These are phyloP conservation scores for Lecanoromycetidae sp. DNA, from an alignment of 2,329 filamentous ascomycete species.

Conservation along the genomic window DNA sequence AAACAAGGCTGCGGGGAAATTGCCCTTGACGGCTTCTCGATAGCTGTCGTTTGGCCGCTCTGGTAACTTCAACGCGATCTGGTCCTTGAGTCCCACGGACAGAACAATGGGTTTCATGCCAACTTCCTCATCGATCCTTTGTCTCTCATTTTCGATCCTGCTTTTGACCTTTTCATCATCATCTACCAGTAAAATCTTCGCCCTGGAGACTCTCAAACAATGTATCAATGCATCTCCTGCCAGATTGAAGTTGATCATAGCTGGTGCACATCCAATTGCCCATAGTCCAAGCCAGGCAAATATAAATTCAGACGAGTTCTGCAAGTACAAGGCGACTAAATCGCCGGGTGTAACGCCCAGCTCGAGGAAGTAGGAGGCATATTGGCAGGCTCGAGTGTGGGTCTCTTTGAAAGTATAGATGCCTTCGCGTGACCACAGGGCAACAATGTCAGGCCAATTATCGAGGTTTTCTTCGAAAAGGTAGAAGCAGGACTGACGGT, in stretches of 20 bases:
- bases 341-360: conserved; percentile 48
- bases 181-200: conserved; percentile 48
- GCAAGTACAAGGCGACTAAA: conserved; percentile 54
- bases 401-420: conserved; percentile 42
- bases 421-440: conserved; percentile 10
- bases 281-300: conserved; percentile 53
- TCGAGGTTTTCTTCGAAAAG: conserved; percentile 44
- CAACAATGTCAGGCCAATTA: conserved; percentile 55
- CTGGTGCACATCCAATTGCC: conserved; percentile 53
- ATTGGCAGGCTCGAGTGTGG: conserved; percentile 46
- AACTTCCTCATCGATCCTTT: conserved; percentile 41
- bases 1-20: conserved; percentile 51
- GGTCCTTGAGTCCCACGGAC: conserved; percentile 36
- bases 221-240: conserved; percentile 52
- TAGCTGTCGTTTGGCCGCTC: conserved; percentile 39
- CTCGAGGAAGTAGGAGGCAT: conserved; percentile 49
- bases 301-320: conserved; percentile 55
- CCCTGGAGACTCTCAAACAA: conserved; percentile 47
- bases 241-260: conserved; percentile 60
- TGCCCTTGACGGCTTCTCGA: conserved; percentile 39
- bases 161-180: conserved; percentile 46
- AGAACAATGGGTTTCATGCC: conserved; percentile 47
- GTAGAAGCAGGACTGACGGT: conserved; percentile 52
- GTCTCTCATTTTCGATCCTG: conserved; percentile 41
- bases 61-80: conserved; percentile 37